Evolutionary conservation across 2,329 filamentous ascomycete genomes (phyloP).

Genomic region (Epichloe bromicola): DNA sequence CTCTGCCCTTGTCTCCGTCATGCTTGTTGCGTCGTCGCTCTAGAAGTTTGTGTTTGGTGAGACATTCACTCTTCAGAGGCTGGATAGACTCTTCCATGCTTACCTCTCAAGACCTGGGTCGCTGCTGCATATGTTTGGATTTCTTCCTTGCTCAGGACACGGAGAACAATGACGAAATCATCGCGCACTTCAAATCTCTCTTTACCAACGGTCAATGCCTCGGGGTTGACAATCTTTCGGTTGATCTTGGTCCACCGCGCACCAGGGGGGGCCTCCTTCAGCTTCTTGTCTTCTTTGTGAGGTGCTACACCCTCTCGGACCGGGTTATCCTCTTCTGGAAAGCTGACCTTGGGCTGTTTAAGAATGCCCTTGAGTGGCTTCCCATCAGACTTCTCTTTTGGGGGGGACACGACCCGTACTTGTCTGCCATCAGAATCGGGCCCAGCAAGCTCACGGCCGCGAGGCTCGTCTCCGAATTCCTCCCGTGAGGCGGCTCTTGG

Average conservation of each 20-base stretch:
- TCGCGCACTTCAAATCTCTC: conserved; percentile 87
- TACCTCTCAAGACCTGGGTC: conserved; percentile 72
- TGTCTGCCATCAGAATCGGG: conserved; percentile 29
- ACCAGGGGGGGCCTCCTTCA: conserved; percentile 63
- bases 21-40: conserved; percentile 21
- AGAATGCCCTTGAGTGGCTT: conserved; percentile 74
- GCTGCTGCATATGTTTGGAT: conserved; percentile 77
- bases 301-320: conserved; percentile 84
- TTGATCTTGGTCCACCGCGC: conserved; percentile 92
- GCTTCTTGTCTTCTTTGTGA: conserved; percentile 71
- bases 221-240: conserved; percentile 76
- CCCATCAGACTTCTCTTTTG: conserved; percentile 46
- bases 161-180: conserved; percentile 84
- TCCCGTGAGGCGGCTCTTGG: conserved; percentile 4
- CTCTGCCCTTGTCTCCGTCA: conserved; percentile 24
- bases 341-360: conserved; percentile 67
- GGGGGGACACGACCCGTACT: conserved; percentile 58
- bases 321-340: conserved; percentile 75
- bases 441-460: conserved; percentile 28
- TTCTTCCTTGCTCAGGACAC: conserved; percentile 77
- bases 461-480: conserved; percentile 17
- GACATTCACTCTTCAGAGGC: not conserved
- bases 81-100: conserved; percentile 10
- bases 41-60: conserved; percentile 1
- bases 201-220: conserved; percentile 72